Evolutionary conservation across 176 grass and related monocot species (phyloP).

Genomic region (Oryza punctata): DNA sequence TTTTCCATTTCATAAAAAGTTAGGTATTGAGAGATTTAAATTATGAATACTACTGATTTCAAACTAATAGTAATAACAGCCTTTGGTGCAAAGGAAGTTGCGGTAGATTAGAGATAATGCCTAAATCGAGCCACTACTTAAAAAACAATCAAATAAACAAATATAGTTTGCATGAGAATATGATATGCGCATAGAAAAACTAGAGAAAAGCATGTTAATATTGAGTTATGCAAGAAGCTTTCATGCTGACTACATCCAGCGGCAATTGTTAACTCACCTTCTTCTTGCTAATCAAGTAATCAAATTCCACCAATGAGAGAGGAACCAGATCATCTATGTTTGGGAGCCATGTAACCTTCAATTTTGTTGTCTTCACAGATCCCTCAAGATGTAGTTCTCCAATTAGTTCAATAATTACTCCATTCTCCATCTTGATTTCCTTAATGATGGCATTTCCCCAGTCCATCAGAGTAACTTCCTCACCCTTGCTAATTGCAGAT

Average conservation of each 20-base stretch:
- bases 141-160: no score
- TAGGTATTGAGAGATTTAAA: background rate
- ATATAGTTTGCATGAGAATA: background rate
- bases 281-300: slow-evolving; percentile 85
- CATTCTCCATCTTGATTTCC: slow-evolving; percentile 71
- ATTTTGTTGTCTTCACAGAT: slow-evolving; percentile 82
- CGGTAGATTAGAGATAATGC: background rate
- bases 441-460: slow-evolving; percentile 91
- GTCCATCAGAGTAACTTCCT: slow-evolving; percentile 92
- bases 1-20: background rate
- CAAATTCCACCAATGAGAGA: slow-evolving; percentile 79
- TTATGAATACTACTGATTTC: background rate
- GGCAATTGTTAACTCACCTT: slow-evolving; percentile 49
- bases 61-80: background rate
- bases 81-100: background rate
- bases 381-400: slow-evolving; percentile 83
- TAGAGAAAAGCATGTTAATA: background rate
- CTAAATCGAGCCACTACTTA: background rate
- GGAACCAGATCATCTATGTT: slow-evolving; percentile 70
- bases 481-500: slow-evolving; percentile 55
- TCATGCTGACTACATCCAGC: background rate
- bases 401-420: slow-evolving; percentile 57
- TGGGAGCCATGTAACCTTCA: slow-evolving; percentile 92
- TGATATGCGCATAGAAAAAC: background rate
- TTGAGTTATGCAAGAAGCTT: background rate